Conservation (phyloP, 2,329 filamentous ascomycete species). For the Hypocrella siamensis region DNA sequence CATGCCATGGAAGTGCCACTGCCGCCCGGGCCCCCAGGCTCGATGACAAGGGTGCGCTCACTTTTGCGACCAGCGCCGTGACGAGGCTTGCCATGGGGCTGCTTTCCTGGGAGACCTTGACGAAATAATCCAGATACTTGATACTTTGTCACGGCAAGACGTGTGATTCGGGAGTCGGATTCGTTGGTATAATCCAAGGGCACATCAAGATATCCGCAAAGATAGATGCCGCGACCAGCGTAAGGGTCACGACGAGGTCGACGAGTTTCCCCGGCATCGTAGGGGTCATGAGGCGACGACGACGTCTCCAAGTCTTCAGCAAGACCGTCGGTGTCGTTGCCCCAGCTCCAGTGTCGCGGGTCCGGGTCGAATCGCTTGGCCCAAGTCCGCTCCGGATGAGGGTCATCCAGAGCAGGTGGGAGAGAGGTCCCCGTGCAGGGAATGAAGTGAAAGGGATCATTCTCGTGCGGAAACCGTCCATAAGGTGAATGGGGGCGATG, state of each 20-base stretch:
- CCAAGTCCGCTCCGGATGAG: slow-evolving; percentile 21
- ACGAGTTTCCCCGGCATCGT: background rate
- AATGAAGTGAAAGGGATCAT: slow-evolving; percentile 30
- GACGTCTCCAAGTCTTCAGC: background rate
- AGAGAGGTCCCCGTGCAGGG: slow-evolving; percentile 27
- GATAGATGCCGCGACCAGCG: slow-evolving; percentile 25
- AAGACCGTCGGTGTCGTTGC: slow-evolving; percentile 8
- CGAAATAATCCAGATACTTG: slow-evolving; percentile 28
- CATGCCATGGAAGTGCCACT: slow-evolving; percentile 27
- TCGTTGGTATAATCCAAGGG: slow-evolving; percentile 31
- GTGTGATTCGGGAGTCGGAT: slow-evolving; percentile 24
- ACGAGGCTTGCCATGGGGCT: background rate
- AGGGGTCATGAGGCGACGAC: background rate
- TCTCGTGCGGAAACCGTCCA: slow-evolving; percentile 18
- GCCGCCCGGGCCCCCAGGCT: slow-evolving; percentile 34
- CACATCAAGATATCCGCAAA: slow-evolving; percentile 32
- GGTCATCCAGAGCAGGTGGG: slow-evolving; percentile 24
- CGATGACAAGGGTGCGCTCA: slow-evolving; percentile 29
- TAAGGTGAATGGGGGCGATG: slow-evolving; percentile 2
- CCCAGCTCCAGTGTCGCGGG: slow-evolving; percentile 31
- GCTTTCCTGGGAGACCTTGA: slow-evolving; percentile 1
- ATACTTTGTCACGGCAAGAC: slow-evolving; percentile 32
- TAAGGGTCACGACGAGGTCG: slow-evolving; percentile 14
- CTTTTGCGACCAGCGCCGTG: slow-evolving; percentile 19
- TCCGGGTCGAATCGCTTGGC: slow-evolving; percentile 24